Conservation (phyloP, 306 rosid genomes). For the Pyrus betulifolia region DNA sequence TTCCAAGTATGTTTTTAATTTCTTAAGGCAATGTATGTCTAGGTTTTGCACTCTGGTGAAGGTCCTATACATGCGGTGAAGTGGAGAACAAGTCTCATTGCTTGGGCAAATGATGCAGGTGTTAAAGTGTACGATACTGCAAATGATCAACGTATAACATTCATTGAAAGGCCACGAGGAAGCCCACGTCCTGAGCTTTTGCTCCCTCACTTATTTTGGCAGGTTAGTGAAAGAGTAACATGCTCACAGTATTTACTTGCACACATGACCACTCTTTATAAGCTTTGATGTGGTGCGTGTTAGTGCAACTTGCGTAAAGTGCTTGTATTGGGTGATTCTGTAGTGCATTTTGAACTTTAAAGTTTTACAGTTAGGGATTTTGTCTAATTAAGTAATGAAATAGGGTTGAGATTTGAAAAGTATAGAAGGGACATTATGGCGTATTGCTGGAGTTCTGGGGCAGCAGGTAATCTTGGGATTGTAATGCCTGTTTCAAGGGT, state of each 20-base stretch:
- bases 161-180: conserved; percentile 89
- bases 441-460: not conserved
- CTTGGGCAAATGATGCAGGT: conserved; percentile 97
- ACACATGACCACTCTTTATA: not conserved
- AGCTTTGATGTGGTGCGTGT: not conserved
- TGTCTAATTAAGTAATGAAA: not conserved
- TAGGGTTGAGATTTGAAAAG: not conserved
- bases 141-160: conserved; percentile 84
- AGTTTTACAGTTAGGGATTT: not conserved
- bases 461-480: not conserved
- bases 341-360: not conserved
- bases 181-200: conserved; percentile 87
- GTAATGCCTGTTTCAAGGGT: not conserved
- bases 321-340: not conserved
- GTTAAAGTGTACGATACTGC: conserved; percentile 93
- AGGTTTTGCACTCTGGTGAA: conserved; percentile 99
- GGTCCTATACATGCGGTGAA: conserved; percentile 96
- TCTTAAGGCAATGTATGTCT: conserved; percentile 8
- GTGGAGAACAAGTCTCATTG: conserved; percentile 94
- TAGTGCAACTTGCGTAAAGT: not conserved
- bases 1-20: conserved; percentile 7
- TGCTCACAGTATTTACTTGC: not conserved
- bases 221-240: conserved; percentile 53
- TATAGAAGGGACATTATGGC: not conserved
- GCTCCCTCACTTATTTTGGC: conserved; percentile 97